Evolutionary conservation across 768 basidiomycete genomes (phyloP), one percentile per base, ranked within the genome.

Genomic region (Naematelia encephala): DNA sequence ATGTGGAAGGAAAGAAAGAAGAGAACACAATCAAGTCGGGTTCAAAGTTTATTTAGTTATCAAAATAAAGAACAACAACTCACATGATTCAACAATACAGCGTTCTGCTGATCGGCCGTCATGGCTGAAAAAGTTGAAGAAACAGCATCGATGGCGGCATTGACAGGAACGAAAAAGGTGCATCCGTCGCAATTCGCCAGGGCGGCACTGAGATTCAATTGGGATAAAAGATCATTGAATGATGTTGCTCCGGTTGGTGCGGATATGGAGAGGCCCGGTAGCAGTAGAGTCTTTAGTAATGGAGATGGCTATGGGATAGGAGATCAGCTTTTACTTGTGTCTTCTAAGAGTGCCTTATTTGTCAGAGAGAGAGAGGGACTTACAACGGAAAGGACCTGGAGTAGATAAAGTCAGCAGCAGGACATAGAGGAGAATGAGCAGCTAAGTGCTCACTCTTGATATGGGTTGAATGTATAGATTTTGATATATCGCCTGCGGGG

Each of bases 391-490:
- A 61, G 28, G 5, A 47, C 10, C 39, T n/a, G 16, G 12, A 8
- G 19, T 12, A 22, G n/a, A n/a, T n/a, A n/a, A n/a, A n/a, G n/a
- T n/a, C n/a, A n/a, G n/a, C n/a, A n/a, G n/a, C n/a, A n/a, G n/a
- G n/a, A n/a, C n/a, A n/a, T n/a, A n/a, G n/a, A n/a, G n/a, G n/a
- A n/a, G n/a, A n/a, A n/a, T n/a, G n/a, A n/a, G n/a, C n/a, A n/a
- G n/a, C n/a, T n/a, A n/a, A n/a, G n/a, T n/a, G 8, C 62, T 60
- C 25, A 67, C 68, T 50, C 60, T 59, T 26, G 67, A 62, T 16
- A 70, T 62, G 14, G 66, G 57, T 47, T 70, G 68, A 16, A 70
- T 59, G 19, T 42, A 46, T 23, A 70, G 46, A 55, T 70, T 70
- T 25, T 50, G 25, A 45, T 64, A 65, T 4, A 23, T 22, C 10